Evolutionary conservation across 2,329 filamentous ascomycete genomes (phyloP), one percentile per base, ranked within the genome.

Genomic region (Harringtonia aguacate): DNA sequence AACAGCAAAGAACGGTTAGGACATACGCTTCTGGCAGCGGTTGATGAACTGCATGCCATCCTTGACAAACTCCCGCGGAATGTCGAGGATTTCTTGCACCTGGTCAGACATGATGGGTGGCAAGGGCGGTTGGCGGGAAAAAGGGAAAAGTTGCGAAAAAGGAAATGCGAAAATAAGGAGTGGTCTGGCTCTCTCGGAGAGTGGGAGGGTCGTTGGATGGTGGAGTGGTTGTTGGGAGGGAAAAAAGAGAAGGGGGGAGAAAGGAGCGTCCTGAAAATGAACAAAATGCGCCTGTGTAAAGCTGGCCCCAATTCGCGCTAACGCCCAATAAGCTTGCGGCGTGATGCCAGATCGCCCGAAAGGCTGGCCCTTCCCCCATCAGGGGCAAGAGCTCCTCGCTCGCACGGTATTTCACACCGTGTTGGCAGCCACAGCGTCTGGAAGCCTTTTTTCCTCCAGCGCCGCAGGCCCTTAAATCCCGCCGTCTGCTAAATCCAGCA

Each of bases 81-180:
- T 72, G 53, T 86, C 81, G 59, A 83, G 73, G 56, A 86, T 67
- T 59, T 84, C 79, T 63, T 83, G 78, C 55, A 84, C 62, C 61
- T 81, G 73, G 61, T 84, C 81, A 62, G 78, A 72, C 75, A 79
- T 79, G 21, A 41, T 38, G 17, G 20, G 14, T 33, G 24, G 17
- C 9, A 37, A 29, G 27, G 21, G 14, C 7, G 17, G 4, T 12
- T 20, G 17, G 15, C 10, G 10, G 17, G 17, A 31, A 15, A 36
- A 20, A 37, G 17, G 12, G 4, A 34, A 12, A 31, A 17, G 9
- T 4, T 10, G 14, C 4, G 5, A 21, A 37, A 15, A 36, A 36
- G 4, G 4, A 28, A 29, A 20, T 21, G 13, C n/a, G 24, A 7
- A 41, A 45, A 44, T 36, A 37, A 34, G 38, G 34, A 44, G 41